These are phyloP conservation scores for Guyanaporus albipodus DNA, from an alignment of 768 basidiomycete species.

Conservation along the genomic window DNA sequence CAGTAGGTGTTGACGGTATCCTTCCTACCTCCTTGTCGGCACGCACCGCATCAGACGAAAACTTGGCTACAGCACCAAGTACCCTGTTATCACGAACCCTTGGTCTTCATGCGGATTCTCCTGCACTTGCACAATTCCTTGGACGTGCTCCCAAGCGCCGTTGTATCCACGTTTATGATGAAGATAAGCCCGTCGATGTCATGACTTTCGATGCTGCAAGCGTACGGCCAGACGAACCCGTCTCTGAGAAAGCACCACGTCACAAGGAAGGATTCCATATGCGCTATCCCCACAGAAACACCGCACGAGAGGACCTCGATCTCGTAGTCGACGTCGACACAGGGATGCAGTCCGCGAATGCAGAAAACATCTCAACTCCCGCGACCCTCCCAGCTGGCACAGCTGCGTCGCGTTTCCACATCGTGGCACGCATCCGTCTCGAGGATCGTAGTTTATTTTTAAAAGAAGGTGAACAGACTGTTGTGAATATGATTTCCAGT, in stretches of 20 bases:
- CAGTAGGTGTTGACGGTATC: constrained; percentile 38
- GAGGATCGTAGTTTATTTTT: constrained; percentile 45
- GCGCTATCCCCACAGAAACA: constrained; percentile 39
- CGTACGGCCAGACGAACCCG: background rate
- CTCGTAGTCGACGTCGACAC: constrained; percentile 14
- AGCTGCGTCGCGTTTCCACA: constrained; percentile 41
- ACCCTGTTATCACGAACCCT: constrained; percentile 45
- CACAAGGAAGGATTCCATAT: constrained; percentile 32
- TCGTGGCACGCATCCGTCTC: constrained; percentile 40
- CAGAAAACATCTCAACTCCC: background rate
- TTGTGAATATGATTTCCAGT: background rate
- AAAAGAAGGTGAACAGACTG: constrained; percentile 32
- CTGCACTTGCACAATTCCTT: constrained; percentile 48
- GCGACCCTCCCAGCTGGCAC: constrained; percentile 13
- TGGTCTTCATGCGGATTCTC: constrained; percentile 48
- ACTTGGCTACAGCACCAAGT: constrained; percentile 19
- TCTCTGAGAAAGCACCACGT: background rate
- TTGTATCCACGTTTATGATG: constrained; percentile 35
- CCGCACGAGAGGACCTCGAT: constrained; percentile 38
- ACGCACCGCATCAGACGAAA: constrained; percentile 1
- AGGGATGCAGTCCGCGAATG: background rate
- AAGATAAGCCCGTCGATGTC: constrained; percentile 35
- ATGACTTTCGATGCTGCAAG: constrained; percentile 9
- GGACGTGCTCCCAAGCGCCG: constrained; percentile 42
- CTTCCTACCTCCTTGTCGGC: constrained; percentile 10